A percentile compares a stretch with the other conserved stretches of the same genome.
Conservation (phyloP, 306 rosid species). For the Cyclanthera cordifolia region DNA sequence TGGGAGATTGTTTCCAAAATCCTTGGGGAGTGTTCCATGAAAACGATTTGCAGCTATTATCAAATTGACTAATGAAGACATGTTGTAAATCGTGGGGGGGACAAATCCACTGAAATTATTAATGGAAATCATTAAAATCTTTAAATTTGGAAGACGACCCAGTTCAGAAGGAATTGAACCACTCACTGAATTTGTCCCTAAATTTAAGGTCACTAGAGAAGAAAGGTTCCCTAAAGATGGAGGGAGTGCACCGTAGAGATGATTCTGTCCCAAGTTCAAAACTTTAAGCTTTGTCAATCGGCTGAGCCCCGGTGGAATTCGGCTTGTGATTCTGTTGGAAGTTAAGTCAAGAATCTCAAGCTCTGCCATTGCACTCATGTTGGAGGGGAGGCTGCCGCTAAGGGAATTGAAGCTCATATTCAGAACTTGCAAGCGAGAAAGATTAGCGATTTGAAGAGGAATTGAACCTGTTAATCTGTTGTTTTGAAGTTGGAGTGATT, state of each 20-base stretch:
- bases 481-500: conserved; percentile 32
- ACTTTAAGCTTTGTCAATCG: conserved; percentile 33
- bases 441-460: conserved; percentile 38
- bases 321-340: conserved; percentile 31
- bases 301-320: conserved; percentile 30
- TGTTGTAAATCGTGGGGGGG: conserved; percentile 36
- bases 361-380: conserved; percentile 25
- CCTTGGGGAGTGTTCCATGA: conserved; percentile 53
- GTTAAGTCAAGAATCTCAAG: conserved; percentile 41
- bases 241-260: conserved; percentile 38
- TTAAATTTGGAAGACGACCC: too few species aligned
- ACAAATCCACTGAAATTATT: conserved; percentile 54
- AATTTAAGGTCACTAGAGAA: conserved; percentile 30
- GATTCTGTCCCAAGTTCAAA: conserved; percentile 37
- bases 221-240: conserved; percentile 45
- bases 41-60: conserved; percentile 48
- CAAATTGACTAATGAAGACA: conserved; percentile 42
- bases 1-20: conserved; percentile 46
- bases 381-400: conserved; percentile 33
- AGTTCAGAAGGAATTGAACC: conserved; percentile 68
- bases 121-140: too few species aligned
- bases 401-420: conserved; percentile 43
- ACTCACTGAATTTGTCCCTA: conserved; percentile 45
- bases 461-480: conserved; percentile 38
- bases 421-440: conserved; percentile 30